Evolutionary conservation across 371 early-diverging fungal genomes (phyloP), one percentile per base, ranked within the genome.

Genomic region (Mortierella sp.): DNA sequence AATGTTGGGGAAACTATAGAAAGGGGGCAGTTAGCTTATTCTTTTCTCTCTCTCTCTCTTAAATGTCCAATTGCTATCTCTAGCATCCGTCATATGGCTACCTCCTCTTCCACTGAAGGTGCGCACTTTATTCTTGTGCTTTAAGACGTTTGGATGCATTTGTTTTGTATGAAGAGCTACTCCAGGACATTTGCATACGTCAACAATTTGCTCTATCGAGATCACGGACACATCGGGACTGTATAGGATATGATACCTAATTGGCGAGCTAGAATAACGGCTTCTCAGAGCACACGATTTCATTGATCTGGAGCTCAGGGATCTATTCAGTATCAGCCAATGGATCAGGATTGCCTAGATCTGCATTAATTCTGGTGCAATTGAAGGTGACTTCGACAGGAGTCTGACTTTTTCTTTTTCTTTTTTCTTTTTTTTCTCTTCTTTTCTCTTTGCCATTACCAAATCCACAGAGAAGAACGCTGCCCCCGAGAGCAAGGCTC

Each of bases 401-500:
- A 37, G n/a, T n/a, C 37, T 37, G 37, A 37, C 37, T 5, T 37
- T 37, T 37, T 9, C 37, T 9, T 9, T 5, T 37, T 5, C 9
- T 37, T 37, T 3, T 37, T 37, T 9, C 23, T 11, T 60, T 6
- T 56, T 23, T n/a, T 15, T 46, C n/a, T n/a, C n/a, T n/a, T n/a
- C n/a, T n/a, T n/a, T n/a, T n/a, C n/a, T n/a, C n/a, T n/a, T n/a
- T 1, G 7, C 53, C 21, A 4, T 56, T 4, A 12, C 21, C 12
- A 9, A 26, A 7, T 23, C 23, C 28, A 68, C 76, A 79, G 80
- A 79, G 80, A 79, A 79, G 80, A 73, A 79, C 70, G 70, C 73
- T 56, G 60, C 80, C 47, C 80, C 80, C 46, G 80, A 79, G 73
- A 69, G 66, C 80, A 93, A 93, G 86, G 96, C 97, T 60, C 85